Evolutionary conservation across 139 green algal genomes (phyloP).

Genomic region (Asterochloris sp.): DNA sequence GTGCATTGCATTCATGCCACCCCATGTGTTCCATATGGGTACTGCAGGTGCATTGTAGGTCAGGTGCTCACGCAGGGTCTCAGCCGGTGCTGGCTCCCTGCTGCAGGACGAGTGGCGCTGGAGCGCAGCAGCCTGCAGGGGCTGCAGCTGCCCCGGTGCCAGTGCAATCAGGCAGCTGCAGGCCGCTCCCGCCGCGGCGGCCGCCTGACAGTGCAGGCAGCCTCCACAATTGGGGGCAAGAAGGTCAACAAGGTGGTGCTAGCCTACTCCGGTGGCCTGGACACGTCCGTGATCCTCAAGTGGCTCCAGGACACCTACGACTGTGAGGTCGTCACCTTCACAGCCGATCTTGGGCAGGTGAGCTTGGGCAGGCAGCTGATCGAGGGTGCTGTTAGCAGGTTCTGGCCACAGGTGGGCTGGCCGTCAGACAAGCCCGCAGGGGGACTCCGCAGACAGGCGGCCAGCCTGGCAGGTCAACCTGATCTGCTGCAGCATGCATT

Average conservation of each 20-base stretch:
- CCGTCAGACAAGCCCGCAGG: too few species aligned
- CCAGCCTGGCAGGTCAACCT: too few species aligned
- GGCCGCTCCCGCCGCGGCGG: neutral
- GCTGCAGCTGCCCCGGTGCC: neutral
- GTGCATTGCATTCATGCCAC: too few species aligned
- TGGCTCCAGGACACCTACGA: conserved; percentile 96
- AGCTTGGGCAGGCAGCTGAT: neutral
- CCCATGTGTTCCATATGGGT: too few species aligned
- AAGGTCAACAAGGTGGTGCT: conserved; percentile 84
- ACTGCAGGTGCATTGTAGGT: too few species aligned
- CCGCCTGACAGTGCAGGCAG: neutral
- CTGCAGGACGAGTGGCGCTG: too few species aligned
- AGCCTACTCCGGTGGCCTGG: conserved; percentile 91
- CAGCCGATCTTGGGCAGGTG: conserved; percentile 94
- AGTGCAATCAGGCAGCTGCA: neutral
- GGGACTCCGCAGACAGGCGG: too few species aligned
- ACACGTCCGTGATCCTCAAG: conserved; percentile 99
- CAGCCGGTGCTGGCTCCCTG: too few species aligned
- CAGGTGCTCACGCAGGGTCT: too few species aligned
- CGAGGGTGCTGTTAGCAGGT: too few species aligned
- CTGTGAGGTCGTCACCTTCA: conserved; percentile 98
- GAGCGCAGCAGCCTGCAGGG: neutral
- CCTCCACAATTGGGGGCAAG: neutral
- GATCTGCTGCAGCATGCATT: too few species aligned
- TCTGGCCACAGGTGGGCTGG: too few species aligned